Conservation (phyloP, 441 rosid genomes). For the Breynia disticha region DNA sequence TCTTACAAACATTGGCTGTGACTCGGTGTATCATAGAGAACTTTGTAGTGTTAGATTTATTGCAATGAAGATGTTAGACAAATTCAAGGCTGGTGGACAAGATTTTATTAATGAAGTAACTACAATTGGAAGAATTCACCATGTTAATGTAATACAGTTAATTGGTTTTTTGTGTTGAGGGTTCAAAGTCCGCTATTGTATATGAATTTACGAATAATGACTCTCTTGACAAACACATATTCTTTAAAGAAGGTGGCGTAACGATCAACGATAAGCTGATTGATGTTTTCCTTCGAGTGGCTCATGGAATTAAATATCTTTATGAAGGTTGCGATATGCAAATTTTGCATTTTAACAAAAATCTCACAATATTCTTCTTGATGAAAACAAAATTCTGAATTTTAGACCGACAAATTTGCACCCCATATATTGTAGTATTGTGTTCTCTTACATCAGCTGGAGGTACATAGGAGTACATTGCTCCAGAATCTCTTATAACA, state of each 20-base stretch:
- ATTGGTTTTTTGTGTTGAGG: no score
- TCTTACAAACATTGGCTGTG: no score
- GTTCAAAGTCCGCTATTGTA: no score
- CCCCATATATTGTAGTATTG: no score
- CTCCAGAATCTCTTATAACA: no score
- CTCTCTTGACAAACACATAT: not conserved
- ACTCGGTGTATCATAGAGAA: not conserved
- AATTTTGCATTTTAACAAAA: conserved; percentile 7
- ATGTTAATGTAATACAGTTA: no score
- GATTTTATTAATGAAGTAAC: no score
- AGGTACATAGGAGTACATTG: conserved; percentile 14
- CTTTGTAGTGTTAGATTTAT: not conserved
- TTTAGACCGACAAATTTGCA: not conserved
- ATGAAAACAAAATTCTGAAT: no score
- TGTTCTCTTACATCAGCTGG: no score
- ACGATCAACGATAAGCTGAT: not conserved
- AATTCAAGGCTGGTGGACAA: not conserved
- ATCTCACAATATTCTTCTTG: no score
- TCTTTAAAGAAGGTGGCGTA: not conserved
- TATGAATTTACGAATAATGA: not conserved
- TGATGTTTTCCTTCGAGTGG: no score
- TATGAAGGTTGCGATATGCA: not conserved
- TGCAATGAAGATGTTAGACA: not conserved
- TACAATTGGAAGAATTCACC: no score
- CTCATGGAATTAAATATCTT: not conserved